Conservation (phyloP, 805 yeast genomes). For the Saturnispora galanensis region DNA sequence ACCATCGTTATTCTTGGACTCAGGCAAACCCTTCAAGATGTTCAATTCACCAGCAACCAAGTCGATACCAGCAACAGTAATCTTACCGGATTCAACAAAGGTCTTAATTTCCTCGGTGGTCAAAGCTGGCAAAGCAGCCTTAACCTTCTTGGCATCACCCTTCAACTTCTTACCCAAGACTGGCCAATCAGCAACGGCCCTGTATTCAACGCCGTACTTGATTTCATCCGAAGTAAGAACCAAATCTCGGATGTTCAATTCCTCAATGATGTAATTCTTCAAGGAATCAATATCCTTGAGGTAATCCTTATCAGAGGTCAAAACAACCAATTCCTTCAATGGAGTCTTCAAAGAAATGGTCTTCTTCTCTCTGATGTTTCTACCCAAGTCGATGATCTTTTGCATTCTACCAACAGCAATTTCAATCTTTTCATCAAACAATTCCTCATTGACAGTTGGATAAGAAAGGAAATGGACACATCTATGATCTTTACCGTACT, state of each 20-base stretch:
- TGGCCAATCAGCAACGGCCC: constrained; percentile 98
- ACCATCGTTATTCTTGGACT: constrained; percentile 50
- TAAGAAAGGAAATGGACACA: constrained; percentile 92
- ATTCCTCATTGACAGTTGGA: constrained; percentile 73
- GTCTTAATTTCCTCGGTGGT: constrained; percentile 74
- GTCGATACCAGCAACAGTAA: constrained; percentile 82
- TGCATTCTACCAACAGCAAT: constrained; percentile 92
- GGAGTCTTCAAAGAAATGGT: constrained; percentile 92
- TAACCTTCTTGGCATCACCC: constrained; percentile 87
- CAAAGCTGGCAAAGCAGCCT: constrained; percentile 80
- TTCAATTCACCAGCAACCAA: constrained; percentile 81
- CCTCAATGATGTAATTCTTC: constrained; percentile 75
- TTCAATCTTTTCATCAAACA: constrained; percentile 77
- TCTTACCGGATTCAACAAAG: constrained; percentile 61
- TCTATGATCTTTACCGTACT: constrained; percentile 49
- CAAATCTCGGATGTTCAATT: constrained; percentile 83
- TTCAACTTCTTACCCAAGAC: constrained; percentile 94
- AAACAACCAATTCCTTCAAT: constrained; percentile 73
- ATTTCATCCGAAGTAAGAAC: constrained; percentile 84
- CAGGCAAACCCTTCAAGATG: constrained; percentile 84
- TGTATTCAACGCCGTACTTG: constrained; percentile 84
- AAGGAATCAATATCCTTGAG: constrained; percentile 70
- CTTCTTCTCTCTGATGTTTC: constrained; percentile 95
- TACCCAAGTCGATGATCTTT: constrained; percentile 89
- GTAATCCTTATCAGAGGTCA: constrained; percentile 70